These are phyloP conservation scores for Zea luxurians DNA, from an alignment of 176 grass and related monocot genomes.

Conservation along the genomic window DNA sequence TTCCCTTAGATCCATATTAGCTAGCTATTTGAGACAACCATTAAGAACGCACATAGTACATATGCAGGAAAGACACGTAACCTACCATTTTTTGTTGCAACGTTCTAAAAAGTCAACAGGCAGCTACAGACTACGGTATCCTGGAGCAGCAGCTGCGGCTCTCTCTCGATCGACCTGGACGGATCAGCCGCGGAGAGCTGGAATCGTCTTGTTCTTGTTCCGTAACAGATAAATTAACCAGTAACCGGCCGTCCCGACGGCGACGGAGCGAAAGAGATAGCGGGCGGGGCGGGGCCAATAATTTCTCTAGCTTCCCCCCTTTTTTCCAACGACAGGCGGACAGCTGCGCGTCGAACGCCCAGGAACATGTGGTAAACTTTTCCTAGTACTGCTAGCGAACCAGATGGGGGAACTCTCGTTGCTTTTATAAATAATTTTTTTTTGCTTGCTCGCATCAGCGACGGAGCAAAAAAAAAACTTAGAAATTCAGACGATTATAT, in stretches of 20 bases:
- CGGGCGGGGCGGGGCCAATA: not conserved
- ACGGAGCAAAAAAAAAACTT: not conserved
- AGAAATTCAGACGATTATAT: too few relatives aligned
- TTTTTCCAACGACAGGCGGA: not conserved
- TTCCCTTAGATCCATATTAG: too few relatives aligned
- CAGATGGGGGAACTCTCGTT: not conserved
- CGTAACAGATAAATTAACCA: not conserved
- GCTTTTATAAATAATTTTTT: not conserved
- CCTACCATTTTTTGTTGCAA: not conserved
- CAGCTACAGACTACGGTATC: not conserved
- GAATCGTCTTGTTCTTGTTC: conserved; percentile 21
- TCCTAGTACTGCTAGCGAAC: conserved; percentile 14
- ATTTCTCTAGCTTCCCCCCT: not conserved
- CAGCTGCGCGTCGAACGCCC: not conserved
- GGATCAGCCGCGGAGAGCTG: conserved; percentile 16
- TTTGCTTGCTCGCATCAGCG: not conserved
- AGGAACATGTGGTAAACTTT: conserved; percentile 26
- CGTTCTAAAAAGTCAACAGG: not conserved
- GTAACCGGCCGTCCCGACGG: not conserved
- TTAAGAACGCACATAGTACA: too few relatives aligned
- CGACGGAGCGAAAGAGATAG: conserved; percentile 1
- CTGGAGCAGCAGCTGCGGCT: not conserved
- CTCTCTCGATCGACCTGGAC: not conserved
- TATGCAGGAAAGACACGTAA: not conserved
- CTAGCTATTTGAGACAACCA: too few relatives aligned